Percentiles rank a stretch among this genome's conserved stretches.
phyloP scores from a whole-genome alignment of 2,329 filamentous ascomycete genomes.

The Trichoderma afroharzianum region DNA sequence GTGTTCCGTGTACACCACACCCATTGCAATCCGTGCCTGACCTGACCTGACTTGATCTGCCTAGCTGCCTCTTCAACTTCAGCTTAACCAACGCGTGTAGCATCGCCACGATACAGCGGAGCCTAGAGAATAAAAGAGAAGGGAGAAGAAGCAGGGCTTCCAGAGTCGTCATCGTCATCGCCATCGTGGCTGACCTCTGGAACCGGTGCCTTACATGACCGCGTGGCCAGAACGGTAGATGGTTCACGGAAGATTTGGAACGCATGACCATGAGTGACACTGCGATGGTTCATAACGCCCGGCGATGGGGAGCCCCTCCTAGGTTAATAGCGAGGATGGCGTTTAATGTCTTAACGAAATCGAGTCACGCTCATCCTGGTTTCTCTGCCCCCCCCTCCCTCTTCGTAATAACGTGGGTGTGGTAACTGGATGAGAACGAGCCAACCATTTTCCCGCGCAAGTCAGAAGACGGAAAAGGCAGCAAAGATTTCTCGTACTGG shows the following conservation, averaged over 20 bases:
- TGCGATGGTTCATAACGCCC: conserved; percentile 28
- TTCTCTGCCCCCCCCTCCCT: conserved; percentile 7
- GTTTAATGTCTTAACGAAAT: conserved; percentile 35
- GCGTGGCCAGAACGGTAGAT: conserved; percentile 25
- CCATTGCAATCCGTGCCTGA: neutral
- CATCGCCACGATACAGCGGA: conserved; percentile 3
- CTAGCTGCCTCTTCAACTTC: neutral
- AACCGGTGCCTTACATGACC: conserved; percentile 30
- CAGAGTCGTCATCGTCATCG: conserved; percentile 17
- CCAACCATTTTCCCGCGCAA: conserved; percentile 20
- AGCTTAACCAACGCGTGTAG: neutral
- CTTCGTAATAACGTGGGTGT: conserved; percentile 16
- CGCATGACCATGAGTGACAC: conserved; percentile 27
- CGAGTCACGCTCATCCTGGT: conserved; percentile 35
- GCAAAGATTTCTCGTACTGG: conserved; percentile 23
- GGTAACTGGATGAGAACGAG: conserved; percentile 17
- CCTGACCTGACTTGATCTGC: conserved; percentile 11
- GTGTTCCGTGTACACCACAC: conserved; percentile 4
- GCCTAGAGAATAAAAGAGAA: neutral
- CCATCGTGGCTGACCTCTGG: conserved; percentile 21
- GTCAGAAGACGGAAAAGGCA: conserved; percentile 23
- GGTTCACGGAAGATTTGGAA: conserved; percentile 17
- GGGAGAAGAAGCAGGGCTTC: conserved; percentile 1
- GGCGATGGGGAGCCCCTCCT: conserved; percentile 25
- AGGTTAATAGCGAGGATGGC: conserved; percentile 26